These are phyloP conservation scores for Cyclaneusma minus DNA, from an alignment of 2,329 filamentous ascomycete genomes.

Conservation along the genomic window DNA sequence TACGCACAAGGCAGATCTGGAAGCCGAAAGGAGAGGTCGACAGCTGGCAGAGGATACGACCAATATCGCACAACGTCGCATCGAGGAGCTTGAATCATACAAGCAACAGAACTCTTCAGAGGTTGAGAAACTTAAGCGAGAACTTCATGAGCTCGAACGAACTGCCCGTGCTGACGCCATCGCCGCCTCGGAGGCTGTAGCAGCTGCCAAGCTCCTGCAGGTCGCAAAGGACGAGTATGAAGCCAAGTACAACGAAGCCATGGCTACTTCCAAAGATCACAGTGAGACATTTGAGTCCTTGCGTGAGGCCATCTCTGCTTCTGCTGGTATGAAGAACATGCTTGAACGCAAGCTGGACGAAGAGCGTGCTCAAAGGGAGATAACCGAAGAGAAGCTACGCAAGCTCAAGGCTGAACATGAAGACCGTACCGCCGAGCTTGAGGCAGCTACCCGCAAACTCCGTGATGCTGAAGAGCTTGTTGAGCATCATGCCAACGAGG, in stretches of 20 bases:
- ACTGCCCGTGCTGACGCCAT: slow-evolving; percentile 69
- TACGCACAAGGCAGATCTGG: slow-evolving; percentile 50
- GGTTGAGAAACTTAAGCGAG: slow-evolving; percentile 69
- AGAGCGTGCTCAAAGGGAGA: slow-evolving; percentile 61
- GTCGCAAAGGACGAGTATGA: slow-evolving; percentile 76
- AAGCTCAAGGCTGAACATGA: slow-evolving; percentile 76
- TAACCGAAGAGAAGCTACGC: slow-evolving; percentile 59
- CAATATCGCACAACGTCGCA: slow-evolving; percentile 66
- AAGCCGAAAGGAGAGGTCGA: slow-evolving; percentile 66
- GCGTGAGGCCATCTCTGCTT: slow-evolving; percentile 62
- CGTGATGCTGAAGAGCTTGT: slow-evolving; percentile 78
- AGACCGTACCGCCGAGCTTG: slow-evolving; percentile 61
- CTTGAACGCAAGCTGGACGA: slow-evolving; percentile 73
- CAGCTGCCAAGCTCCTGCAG: slow-evolving; percentile 57
- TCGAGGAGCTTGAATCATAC: slow-evolving; percentile 70
- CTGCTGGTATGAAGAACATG: slow-evolving; percentile 58
- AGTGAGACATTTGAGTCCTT: slow-evolving; percentile 58
- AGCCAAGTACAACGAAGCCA: slow-evolving; percentile 49
- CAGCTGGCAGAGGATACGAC: slow-evolving; percentile 80
- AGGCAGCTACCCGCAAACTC: slow-evolving; percentile 56
- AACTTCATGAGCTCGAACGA: slow-evolving; percentile 67
- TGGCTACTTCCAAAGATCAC: slow-evolving; percentile 54
- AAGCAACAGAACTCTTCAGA: slow-evolving; percentile 74
- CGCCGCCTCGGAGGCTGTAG: slow-evolving; percentile 59
- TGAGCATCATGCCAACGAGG: slow-evolving; percentile 76